Evolutionary conservation across 2,329 filamentous ascomycete genomes (phyloP), one percentile per base, ranked within the genome.

Genomic region (Stagonosporopsis rhizophila): DNA sequence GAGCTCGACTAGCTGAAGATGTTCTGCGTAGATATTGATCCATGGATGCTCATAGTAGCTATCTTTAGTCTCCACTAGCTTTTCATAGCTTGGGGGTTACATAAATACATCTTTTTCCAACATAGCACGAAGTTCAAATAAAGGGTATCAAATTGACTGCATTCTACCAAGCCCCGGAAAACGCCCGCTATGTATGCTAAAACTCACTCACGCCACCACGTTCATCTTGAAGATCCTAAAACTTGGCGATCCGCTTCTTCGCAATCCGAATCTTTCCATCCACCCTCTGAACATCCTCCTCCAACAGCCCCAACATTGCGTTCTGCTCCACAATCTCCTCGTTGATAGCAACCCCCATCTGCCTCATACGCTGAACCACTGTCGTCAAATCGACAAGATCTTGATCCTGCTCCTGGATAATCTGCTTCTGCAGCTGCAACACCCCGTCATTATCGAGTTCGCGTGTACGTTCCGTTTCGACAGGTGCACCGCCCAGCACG

Each of bases 371-470:
- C 44, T 87, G 80, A 42, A 94, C 87, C 44, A 91, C 87, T 61
- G 85, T 86, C 1, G 85, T 82, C 52, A 95, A 77, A 64, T 86
- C 81, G 17, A 89, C 83, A 2, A 95, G 83, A 65, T 90, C 88
- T 65, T 87, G 74, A 63, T 95, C 91, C 69, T 96, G 91, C 62
- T 90, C 86, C 49, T 82, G 71, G 81, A 94, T 91, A 73, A 91
- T 85, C 68, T 90, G 83, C 65, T 86, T 82, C 75, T 95, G 91
- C 58, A 95, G 76, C 72, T 89, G 85, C 59, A 93, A 67, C 17
- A 95, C 87, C 0, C 89, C 90, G 4, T 82, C 75, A 65, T 95
- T 95, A 70, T 92, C 90, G 50, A 91, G 76, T 73, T 94, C 90
- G 12, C 90, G 79, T 39, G 91, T 94, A 59, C 86, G 84, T 55